Percentiles rank a stretch among this genome's conserved stretches.
phyloP scores from a whole-genome alignment of 208 protist genomes.

The Trypanosoma congolense region DNA sequence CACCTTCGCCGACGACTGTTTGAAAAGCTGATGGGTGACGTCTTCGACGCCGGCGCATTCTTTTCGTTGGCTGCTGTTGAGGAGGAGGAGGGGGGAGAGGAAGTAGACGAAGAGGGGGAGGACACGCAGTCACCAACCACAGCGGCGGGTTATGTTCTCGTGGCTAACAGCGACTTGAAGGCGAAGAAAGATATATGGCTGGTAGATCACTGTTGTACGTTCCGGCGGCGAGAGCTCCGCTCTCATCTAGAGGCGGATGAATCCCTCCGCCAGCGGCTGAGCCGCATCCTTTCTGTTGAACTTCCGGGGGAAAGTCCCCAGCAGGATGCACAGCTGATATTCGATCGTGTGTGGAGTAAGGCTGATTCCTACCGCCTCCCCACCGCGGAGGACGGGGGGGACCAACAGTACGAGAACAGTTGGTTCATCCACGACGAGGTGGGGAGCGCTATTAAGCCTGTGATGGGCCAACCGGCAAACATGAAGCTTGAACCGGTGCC shows the following conservation, averaged over 20 bases:
- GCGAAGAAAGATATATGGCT: slow-evolving; percentile 50
- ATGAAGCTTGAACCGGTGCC: slow-evolving; percentile 40
- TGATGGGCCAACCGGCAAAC: slow-evolving; percentile 26
- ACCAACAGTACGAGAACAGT: slow-evolving; percentile 24
- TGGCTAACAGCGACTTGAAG: slow-evolving; percentile 27
- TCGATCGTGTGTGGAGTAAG: slow-evolving; percentile 38
- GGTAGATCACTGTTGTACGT: slow-evolving; percentile 51
- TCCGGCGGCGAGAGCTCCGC: slow-evolving; percentile 31
- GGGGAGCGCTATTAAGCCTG: slow-evolving; percentile 35
- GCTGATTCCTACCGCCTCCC: slow-evolving; percentile 30
- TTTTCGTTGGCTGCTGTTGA: slow-evolving; percentile 31
- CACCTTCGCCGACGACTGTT: slow-evolving; percentile 27
- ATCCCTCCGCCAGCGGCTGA: slow-evolving; percentile 27
- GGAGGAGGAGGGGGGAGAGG: slow-evolving; percentile 12
- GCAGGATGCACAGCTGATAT: slow-evolving; percentile 18
- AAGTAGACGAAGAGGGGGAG: slow-evolving; percentile 2
- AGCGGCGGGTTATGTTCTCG: slow-evolving; percentile 28
- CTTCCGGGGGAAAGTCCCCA: slow-evolving; percentile 7
- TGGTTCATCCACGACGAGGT: slow-evolving; percentile 54
- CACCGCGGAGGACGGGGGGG: slow-evolving; percentile 7
- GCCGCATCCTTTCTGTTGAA: slow-evolving; percentile 24
- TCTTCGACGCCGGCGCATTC: slow-evolving; percentile 34
- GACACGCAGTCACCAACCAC: neutral
- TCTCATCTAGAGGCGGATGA: slow-evolving; percentile 24
- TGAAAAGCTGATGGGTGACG: slow-evolving; percentile 31